These are phyloP conservation scores for Globisporangium yorkense DNA, from an alignment of 352 stramenopile genomes.

Conservation along the genomic window DNA sequence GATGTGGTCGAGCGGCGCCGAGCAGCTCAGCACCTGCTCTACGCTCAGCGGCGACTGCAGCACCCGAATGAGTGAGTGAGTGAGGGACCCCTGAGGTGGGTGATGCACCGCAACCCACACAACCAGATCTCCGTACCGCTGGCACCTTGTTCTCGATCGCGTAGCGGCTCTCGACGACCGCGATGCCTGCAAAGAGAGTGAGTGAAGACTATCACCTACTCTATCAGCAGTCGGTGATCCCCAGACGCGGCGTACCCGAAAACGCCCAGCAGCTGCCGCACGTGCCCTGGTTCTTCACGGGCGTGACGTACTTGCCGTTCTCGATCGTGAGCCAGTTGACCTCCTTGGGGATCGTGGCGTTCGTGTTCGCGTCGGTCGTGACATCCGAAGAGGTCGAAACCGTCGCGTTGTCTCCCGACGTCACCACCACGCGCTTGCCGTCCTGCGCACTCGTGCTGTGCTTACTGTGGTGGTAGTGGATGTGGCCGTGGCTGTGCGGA, in stretches of 20 bases:
- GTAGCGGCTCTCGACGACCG: slow-evolving; percentile 64
- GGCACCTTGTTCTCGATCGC: slow-evolving; percentile 72
- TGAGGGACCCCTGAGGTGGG: not conserved
- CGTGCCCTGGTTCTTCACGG: slow-evolving; percentile 91
- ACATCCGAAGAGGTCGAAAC: not conserved
- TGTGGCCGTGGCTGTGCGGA: slow-evolving; percentile 5
- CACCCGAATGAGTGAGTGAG: not conserved
- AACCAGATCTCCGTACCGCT: slow-evolving; percentile 22
- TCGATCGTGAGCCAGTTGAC: slow-evolving; percentile 71
- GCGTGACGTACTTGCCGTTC: slow-evolving; percentile 77
- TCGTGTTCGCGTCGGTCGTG: slow-evolving; percentile 14
- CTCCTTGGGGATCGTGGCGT: slow-evolving; percentile 25
- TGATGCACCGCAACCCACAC: not conserved
- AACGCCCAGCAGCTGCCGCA: slow-evolving; percentile 94
- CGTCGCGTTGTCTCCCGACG: not conserved
- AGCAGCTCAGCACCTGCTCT: slow-evolving; percentile 83
- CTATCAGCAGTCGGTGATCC: too few relatives aligned
- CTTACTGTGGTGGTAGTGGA: not conserved
- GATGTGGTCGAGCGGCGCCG: slow-evolving; percentile 61
- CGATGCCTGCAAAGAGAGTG: slow-evolving; percentile 27
- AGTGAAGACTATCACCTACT: not conserved
- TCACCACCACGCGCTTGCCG: slow-evolving; percentile 2
- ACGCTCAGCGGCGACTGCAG: slow-evolving; percentile 62
- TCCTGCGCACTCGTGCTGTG: not conserved
- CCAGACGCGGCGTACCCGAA: slow-evolving; percentile 23